Conservation (phyloP, 2,329 filamentous ascomycete genomes). For the Ophiostoma quercus region DNA sequence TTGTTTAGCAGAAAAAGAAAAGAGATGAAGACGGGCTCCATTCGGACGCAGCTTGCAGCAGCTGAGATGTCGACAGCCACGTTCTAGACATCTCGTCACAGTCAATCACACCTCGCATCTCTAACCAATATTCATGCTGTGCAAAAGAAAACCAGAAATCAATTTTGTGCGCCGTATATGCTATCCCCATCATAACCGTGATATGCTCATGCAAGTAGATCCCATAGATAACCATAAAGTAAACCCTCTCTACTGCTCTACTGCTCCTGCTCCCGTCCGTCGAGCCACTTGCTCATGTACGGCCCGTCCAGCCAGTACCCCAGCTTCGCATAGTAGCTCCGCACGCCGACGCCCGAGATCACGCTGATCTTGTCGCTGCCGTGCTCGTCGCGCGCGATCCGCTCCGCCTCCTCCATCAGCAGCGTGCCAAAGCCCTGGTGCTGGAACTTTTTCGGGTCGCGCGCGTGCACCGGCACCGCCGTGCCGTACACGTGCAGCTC, state of each 20-base stretch:
- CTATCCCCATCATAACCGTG: not conserved
- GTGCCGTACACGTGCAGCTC: constrained; percentile 96
- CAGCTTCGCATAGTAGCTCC: constrained; percentile 89
- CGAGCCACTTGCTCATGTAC: constrained; percentile 67
- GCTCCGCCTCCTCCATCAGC: constrained; percentile 95
- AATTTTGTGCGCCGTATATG: constrained; percentile 1
- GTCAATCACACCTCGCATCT: too few relatives aligned
- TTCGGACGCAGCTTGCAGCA: too few relatives aligned
- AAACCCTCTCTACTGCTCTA: not conserved
- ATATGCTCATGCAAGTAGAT: not conserved
- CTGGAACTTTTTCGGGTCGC: constrained; percentile 95
- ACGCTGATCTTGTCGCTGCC: constrained; percentile 91
- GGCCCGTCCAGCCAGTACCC: constrained; percentile 92
- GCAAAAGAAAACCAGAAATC: not conserved
- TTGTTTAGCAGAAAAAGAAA: not conserved
- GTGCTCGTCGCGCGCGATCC: constrained; percentile 91
- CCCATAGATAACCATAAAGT: not conserved
- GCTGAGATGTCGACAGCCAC: too few relatives aligned
- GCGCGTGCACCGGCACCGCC: constrained; percentile 92
- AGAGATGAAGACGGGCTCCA: not conserved
- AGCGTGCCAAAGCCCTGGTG: constrained; percentile 96
- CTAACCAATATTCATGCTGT: too few relatives aligned
- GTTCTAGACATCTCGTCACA: too few relatives aligned
- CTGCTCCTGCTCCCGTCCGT: constrained; percentile 37
- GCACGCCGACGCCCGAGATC: constrained; percentile 93